phyloP scores from a whole-genome alignment of 257 asterid species.

The Nemophila menziesii region DNA sequence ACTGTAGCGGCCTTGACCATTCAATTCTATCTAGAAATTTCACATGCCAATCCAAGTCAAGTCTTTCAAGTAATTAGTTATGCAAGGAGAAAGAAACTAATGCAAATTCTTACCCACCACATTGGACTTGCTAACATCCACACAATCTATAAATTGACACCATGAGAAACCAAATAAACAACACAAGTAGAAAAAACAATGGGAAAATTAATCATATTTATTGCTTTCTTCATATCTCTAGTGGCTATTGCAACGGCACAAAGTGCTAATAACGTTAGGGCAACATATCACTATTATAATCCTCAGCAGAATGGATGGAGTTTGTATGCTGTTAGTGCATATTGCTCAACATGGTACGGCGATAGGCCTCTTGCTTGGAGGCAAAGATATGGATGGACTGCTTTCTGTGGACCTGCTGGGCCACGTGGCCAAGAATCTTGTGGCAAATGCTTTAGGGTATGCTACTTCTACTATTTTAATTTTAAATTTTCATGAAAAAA shows the following conservation, averaged over 20 bases:
- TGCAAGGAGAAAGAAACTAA: too few relatives aligned
- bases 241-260: constrained; percentile 1
- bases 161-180: background rate
- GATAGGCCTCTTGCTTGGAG: constrained; percentile 14
- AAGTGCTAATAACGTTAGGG: constrained; percentile 18
- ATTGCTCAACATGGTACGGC: constrained; percentile 28
- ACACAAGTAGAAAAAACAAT: background rate
- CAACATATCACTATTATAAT: constrained; percentile 20
- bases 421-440: constrained; percentile 23
- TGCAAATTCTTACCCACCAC: too few relatives aligned
- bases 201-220: background rate
- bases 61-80: too few relatives aligned
- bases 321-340: constrained; percentile 10
- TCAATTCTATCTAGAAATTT: too few relatives aligned
- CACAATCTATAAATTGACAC: too few relatives aligned
- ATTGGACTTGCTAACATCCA: too few relatives aligned
- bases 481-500: too few relatives aligned
- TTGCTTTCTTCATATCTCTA: background rate
- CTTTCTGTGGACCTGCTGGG: constrained; percentile 25
- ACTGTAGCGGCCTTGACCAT: too few relatives aligned
- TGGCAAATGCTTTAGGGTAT: constrained; percentile 23
- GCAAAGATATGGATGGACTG: constrained; percentile 23
- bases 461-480: too few relatives aligned
- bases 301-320: constrained; percentile 20
- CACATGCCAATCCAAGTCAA: too few relatives aligned